Conservation (phyloP, 441 rosid genomes). For the Lepidium campestre region DNA sequence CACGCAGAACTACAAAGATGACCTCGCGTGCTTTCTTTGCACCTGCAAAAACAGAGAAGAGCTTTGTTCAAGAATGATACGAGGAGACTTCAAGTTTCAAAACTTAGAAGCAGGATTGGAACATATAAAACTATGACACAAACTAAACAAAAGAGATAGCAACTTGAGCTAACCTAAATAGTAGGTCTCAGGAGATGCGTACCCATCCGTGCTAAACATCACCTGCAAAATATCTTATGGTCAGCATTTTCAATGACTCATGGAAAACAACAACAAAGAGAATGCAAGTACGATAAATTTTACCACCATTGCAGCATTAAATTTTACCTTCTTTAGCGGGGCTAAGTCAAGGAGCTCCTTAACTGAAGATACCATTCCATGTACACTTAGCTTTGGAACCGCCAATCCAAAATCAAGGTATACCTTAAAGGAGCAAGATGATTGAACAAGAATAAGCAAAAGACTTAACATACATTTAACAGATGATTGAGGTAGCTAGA, state of each 20-base stretch:
- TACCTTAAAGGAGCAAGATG: constrained; percentile 43
- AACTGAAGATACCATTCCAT: constrained; percentile 84
- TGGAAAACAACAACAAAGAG: not conserved
- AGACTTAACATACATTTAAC: not conserved
- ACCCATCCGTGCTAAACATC: constrained; percentile 97
- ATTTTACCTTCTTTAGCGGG: constrained; percentile 70
- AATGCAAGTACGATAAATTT: not conserved
- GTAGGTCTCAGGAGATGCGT: constrained; percentile 86
- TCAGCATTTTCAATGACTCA: constrained; percentile 4
- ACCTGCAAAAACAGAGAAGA: constrained; percentile 39
- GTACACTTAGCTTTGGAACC: constrained; percentile 81
- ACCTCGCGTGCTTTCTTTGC: constrained; percentile 76
- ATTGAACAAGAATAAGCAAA: constrained; percentile 1
- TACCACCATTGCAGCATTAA: not conserved
- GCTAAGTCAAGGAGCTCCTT: constrained; percentile 94
- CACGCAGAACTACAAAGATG: constrained; percentile 63
- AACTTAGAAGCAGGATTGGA: not conserved
- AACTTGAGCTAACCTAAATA: constrained; percentile 61
- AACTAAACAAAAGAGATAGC: constrained; percentile 2
- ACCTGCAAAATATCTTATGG: constrained; percentile 52
- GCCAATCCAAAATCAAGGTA: constrained; percentile 97
- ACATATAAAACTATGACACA: not conserved
- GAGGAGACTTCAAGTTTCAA: not conserved
- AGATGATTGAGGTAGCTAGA: not conserved
- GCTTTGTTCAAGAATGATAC: not conserved